phyloP scores from a whole-genome alignment of 768 basidiomycete genomes.

The Pholiota microspora region DNA sequence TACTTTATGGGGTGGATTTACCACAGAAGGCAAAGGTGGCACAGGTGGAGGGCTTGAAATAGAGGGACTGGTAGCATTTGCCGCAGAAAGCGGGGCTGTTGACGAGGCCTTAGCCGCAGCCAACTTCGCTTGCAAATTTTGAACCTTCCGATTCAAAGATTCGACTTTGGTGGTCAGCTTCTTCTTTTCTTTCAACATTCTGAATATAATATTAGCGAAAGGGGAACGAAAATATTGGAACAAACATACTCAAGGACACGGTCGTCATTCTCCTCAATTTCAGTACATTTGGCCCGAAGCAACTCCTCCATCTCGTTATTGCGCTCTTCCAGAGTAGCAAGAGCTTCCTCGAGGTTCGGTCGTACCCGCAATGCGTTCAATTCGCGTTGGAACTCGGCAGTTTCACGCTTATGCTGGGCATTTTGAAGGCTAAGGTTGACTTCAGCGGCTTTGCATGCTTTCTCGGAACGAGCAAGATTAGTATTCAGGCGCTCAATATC shows the following conservation, averaged over 20 bases:
- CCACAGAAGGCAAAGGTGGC: neutral
- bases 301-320: constrained; percentile 77
- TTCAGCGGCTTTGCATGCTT: constrained; percentile 58
- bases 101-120: constrained; percentile 44
- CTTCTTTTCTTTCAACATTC: constrained; percentile 80
- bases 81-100: constrained; percentile 12
- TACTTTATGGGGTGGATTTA: neutral
- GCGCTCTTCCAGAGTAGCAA: constrained; percentile 64
- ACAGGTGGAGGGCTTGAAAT: constrained; percentile 4
- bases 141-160: constrained; percentile 67
- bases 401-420: constrained; percentile 66
- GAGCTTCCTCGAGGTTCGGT: constrained; percentile 51
- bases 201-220: constrained; percentile 22
- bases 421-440: constrained; percentile 62
- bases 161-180: constrained; percentile 71
- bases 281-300: constrained; percentile 62
- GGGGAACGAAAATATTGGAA: neutral
- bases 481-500: constrained; percentile 40
- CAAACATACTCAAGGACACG: constrained; percentile 68
- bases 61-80: constrained; percentile 11
- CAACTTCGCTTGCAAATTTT: constrained; percentile 68
- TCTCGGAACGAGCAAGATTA: constrained; percentile 53
- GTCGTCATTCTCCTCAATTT: constrained; percentile 86
- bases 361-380: constrained; percentile 48
- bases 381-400: constrained; percentile 56